These are phyloP conservation scores for Boletus reticuloceps DNA, from an alignment of 768 basidiomycete species.

Conservation along the genomic window DNA sequence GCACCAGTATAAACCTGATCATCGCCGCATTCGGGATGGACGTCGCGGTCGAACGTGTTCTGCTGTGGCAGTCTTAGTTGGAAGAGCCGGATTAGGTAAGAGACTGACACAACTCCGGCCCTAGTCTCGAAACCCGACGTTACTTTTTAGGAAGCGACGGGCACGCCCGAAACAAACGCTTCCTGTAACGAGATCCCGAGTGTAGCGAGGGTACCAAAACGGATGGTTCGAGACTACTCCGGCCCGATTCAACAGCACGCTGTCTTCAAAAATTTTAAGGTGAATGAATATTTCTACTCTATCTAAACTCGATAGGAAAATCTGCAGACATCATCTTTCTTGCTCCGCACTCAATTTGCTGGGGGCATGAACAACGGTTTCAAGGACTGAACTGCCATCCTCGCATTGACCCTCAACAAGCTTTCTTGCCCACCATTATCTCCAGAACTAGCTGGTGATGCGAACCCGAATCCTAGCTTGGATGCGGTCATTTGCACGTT, in stretches of 20 bases:
- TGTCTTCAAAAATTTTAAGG: too few relatives aligned
- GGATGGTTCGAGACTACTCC: too few relatives aligned
- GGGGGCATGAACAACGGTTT: constrained; percentile 26
- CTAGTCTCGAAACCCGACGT: too few relatives aligned
- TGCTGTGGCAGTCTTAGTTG: too few relatives aligned
- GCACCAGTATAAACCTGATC: constrained; percentile 98
- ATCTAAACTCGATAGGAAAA: too few relatives aligned
- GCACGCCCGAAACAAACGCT: too few relatives aligned
- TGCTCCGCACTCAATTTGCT: constrained; percentile 4
- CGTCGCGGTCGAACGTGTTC: not conserved
- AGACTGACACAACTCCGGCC: too few relatives aligned
- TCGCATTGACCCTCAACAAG: constrained; percentile 25
- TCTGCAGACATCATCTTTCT: not conserved
- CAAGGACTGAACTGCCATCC: constrained; percentile 26
- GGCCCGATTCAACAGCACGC: too few relatives aligned
- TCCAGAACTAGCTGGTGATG: constrained; percentile 7
- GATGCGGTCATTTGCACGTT: constrained; percentile 46
- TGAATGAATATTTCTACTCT: not conserved
- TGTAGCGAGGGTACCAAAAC: too few relatives aligned
- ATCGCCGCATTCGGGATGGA: constrained; percentile 41
- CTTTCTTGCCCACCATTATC: constrained; percentile 17
- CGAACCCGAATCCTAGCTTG: constrained; percentile 42
- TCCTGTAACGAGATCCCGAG: too few relatives aligned
- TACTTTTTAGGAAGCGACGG: too few relatives aligned
- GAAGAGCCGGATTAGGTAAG: not conserved